Base-by-base conservation (phyloP, 2,329 filamentous ascomycete genomes). In the Diaporthe longicolla region DNA sequence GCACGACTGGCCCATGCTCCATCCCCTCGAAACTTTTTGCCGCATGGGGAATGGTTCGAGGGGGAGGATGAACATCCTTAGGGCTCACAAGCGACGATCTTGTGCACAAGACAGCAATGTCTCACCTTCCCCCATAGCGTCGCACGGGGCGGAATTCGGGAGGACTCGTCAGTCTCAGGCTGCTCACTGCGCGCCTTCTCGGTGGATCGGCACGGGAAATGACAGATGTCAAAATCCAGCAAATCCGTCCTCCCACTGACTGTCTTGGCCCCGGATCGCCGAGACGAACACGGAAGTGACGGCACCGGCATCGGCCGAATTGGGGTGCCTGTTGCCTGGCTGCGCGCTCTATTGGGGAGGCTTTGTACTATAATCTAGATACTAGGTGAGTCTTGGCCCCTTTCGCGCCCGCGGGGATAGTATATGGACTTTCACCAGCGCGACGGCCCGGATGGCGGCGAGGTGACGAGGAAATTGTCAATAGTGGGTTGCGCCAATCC, bases 1-100 rank as follows among this genome's bases (percentile, higher is more conserved):
- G 48, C 45, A 54, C 52, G 57, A 71, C 45, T 71, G 70, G 70
- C 43, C 57, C 70, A 61, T 61, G 70, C 70, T 55, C 58, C 63
- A 26, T 26, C n/a, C n/a, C 45, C 45, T 71, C 37, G 57, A 63
- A 50, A 63, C 48, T 52, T 71, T 61, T 71, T 57, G 57, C 69
- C 43, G 45, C 55, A 61, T 59, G 57, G 43, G 69, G 66, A 43
- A 57, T 58, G 32, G 35, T 57, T 45, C 45, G 32, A 66, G 29
- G 29, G 50, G 43, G 61, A 3, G 29, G 63, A 35, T 32, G 63
- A 50, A 37, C 21, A 37, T 52, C 26, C 21, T 37, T 52, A 37
- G 29, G 61, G 61, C 43, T 66, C 61, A 24, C 61, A 48, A 13
- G 13, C 13, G 63, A 68, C 63, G 32, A 68, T 54, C 63, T 35